These are phyloP conservation scores for Endocarpon pusillum DNA, from an alignment of 495 filamentous ascomycete genomes.

Conservation along the genomic window DNA sequence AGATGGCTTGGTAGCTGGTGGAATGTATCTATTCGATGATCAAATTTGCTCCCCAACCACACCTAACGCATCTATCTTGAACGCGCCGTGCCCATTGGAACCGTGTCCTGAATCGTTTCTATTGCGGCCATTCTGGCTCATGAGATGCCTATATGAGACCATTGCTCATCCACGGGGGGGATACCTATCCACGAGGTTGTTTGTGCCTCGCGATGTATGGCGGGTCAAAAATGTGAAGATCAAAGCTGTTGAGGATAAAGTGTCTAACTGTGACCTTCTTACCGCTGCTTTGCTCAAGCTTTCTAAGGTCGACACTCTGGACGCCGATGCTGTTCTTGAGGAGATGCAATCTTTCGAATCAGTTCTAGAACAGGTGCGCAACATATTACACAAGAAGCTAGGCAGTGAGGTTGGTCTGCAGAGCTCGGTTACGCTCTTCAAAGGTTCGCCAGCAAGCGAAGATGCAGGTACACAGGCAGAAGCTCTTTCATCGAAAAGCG, in stretches of 20 bases:
- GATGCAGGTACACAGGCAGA: slow-evolving; percentile 23
- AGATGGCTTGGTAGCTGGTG: slow-evolving; percentile 41
- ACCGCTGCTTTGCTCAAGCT: slow-evolving; percentile 81
- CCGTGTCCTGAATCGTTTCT: slow-evolving; percentile 78
- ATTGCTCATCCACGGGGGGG: slow-evolving; percentile 81
- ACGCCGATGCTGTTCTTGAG: slow-evolving; percentile 79
- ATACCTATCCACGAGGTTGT: slow-evolving; percentile 78
- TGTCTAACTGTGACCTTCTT: slow-evolving; percentile 79
- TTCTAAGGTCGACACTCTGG: slow-evolving; percentile 64
- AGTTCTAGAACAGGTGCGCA: slow-evolving; percentile 72
- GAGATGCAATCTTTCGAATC: slow-evolving; percentile 90
- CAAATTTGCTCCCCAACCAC: slow-evolving; percentile 54
- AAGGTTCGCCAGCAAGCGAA: slow-evolving; percentile 30
- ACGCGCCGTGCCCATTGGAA: slow-evolving; percentile 61
- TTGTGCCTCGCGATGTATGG: slow-evolving; percentile 87
- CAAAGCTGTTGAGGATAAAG: slow-evolving; percentile 81
- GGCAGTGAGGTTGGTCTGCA: slow-evolving; percentile 81
- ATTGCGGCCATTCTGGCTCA: slow-evolving; percentile 88
- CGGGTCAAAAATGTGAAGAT: slow-evolving; percentile 84
- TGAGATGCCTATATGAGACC: slow-evolving; percentile 84
- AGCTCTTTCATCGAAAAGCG: slow-evolving; percentile 29
- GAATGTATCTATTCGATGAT: slow-evolving; percentile 68
- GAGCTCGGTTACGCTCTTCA: slow-evolving; percentile 48
- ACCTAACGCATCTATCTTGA: slow-evolving; percentile 39
- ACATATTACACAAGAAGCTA: slow-evolving; percentile 59